Evolutionary conservation across 805 yeast species (phyloP), one percentile per base, ranked within the genome.

Genomic region (Blastobotrys mokoenaii): DNA sequence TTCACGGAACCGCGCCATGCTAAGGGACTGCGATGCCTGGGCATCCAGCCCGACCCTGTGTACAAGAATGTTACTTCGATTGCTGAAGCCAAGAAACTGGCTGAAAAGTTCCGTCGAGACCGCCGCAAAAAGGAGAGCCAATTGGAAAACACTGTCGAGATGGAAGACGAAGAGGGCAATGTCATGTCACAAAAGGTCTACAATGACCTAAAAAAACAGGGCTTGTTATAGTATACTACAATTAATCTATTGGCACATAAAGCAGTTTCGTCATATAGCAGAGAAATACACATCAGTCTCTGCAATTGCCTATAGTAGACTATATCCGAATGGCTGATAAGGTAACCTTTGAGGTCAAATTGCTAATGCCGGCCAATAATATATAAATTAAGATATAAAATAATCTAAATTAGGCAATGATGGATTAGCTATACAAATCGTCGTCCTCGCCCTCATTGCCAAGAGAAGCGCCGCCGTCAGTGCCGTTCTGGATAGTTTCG

Each of bases 121-220:
- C 53, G 57, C 3, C 59, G 73, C 36, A 53, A 60, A 8, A 63
- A 62, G 43, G 68, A 69, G 29, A 67, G 66, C 18, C 68, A 71
- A 44, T 59, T 57, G 39, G 84, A 81, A 51, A 69, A 71, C 44
- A 76, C 78, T 1, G 72, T 82, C 10, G 95, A 93, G 62, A 84
- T 89, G 31, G 97, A 90, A 61, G 97, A 93, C 59, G 82, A 77
- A 1, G 88, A 86, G 14, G 98, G 97, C 9, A 90, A 93, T 59
- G 95, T 86, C 12, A 83, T 90, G 94, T 76, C 83, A 30, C 82
- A 80, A 54, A 77, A 78, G 53, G 89, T 86, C 37, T 90, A 85
- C 62, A 72, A 80, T 15, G 97, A 93, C 53, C 70, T 90, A 60
- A 84, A 86, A 64, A 82, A 77, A 53, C 97, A 90, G 65, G 97